phyloP scores from a whole-genome alignment of 176 grass and related monocot species.

The Chrysopogon serrulatus region DNA sequence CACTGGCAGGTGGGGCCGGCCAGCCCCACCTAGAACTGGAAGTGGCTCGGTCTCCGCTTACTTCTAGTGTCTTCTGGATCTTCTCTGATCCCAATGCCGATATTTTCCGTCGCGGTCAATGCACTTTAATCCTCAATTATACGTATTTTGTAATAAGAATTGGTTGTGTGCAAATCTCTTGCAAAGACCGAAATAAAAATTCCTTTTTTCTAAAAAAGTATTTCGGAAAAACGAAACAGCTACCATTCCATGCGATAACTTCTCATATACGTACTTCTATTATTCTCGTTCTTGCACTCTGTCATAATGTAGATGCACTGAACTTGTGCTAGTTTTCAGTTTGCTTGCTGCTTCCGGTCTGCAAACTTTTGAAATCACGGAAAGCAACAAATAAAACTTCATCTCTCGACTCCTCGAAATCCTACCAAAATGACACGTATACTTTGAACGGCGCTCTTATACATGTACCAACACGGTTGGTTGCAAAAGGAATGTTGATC shows the following conservation, averaged over 20 bases:
- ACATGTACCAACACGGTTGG: not conserved
- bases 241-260: not conserved
- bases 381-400: not conserved
- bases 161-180: too few relatives aligned
- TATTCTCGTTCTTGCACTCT: not conserved
- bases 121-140: too few relatives aligned
- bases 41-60: too few relatives aligned
- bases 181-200: too few relatives aligned
- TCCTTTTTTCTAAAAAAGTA: too few relatives aligned
- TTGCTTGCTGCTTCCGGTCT: not conserved
- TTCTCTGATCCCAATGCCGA: too few relatives aligned
- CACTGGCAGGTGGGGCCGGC: too few relatives aligned
- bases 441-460: not conserved
- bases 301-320: not conserved
- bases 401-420: not conserved
- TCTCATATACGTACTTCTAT: not conserved
- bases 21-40: too few relatives aligned
- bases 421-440: not conserved
- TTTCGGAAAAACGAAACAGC: too few relatives aligned
- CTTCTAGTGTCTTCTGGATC: too few relatives aligned
- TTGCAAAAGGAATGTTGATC: constrained; percentile 18
- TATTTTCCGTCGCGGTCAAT: too few relatives aligned
- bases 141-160: too few relatives aligned
- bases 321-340: not conserved
- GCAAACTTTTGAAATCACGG: not conserved